Evolutionary conservation across 768 basidiomycete species (phyloP).

Genomic region (Tulasnella sp.): DNA sequence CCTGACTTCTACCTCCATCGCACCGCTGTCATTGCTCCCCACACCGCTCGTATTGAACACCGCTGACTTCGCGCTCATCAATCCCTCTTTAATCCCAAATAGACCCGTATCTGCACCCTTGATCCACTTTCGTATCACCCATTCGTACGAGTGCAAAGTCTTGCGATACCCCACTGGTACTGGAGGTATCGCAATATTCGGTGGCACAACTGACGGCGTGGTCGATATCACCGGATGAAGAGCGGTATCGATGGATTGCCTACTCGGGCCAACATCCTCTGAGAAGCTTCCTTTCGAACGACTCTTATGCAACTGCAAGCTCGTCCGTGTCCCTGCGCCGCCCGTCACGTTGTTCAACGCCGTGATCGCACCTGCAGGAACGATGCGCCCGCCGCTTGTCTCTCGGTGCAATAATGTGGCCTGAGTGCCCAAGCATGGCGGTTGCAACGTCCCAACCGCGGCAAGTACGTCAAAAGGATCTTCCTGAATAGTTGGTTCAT

Average conservation of each 20-base stretch:
- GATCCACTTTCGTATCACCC: conserved; percentile 67
- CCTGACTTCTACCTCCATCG: conserved; percentile 46
- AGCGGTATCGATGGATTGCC: too few relatives aligned
- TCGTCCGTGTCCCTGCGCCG: too few relatives aligned
- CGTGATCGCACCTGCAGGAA: background rate
- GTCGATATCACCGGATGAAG: background rate
- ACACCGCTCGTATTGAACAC: conserved; percentile 15
- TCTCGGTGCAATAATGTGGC: conserved; percentile 46
- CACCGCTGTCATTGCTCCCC: conserved; percentile 16
- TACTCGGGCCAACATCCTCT: background rate
- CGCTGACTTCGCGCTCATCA: conserved; percentile 8
- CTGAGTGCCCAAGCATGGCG: conserved; percentile 57
- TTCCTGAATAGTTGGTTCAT: background rate
- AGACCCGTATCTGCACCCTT: conserved; percentile 40
- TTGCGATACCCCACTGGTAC: background rate
- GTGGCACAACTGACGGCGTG: background rate
- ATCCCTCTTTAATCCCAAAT: conserved; percentile 8
- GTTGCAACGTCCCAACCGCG: conserved; percentile 27
- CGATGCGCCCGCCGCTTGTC: background rate
- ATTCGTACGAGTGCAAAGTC: conserved; percentile 47
- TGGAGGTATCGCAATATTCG: background rate
- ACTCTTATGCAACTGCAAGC: background rate
- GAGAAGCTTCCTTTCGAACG: conserved; percentile 2
- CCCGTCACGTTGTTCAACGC: too few relatives aligned
- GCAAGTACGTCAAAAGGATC: background rate